Evolutionary conservation across 106 monocot species (phyloP).

Genomic region (Dioscorea zingiberensis): DNA sequence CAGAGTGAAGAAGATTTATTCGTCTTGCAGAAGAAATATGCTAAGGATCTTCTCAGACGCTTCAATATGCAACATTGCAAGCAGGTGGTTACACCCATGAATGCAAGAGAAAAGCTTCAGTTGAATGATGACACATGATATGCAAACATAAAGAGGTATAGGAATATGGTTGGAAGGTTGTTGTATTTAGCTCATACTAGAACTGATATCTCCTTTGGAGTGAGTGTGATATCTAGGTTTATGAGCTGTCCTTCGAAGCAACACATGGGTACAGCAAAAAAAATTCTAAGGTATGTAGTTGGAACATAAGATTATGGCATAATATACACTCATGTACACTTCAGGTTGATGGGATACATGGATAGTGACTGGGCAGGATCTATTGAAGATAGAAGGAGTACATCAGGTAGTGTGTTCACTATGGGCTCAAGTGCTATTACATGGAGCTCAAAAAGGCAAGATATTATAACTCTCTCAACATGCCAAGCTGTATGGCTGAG

Average conservation of each 20-base stretch:
- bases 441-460: slow-evolving; percentile 10
- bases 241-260: background rate
- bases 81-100: background rate
- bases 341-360: background rate
- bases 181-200: background rate
- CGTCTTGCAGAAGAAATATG: background rate
- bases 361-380: slow-evolving; percentile 7
- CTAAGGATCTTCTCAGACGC: background rate
- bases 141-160: background rate
- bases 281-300: background rate
- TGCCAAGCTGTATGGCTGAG: slow-evolving; percentile 9
- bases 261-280: background rate
- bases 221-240: background rate
- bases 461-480: slow-evolving; percentile 1
- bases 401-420: slow-evolving; percentile 2
- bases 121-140: background rate
- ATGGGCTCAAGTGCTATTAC: background rate
- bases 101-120: background rate
- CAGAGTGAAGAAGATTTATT: background rate
- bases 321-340: background rate
- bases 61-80: background rate
- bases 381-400: slow-evolving; percentile 11
- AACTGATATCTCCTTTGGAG: background rate
- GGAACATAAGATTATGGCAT: background rate
- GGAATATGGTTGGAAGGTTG: background rate